phyloP scores from a whole-genome alignment of 1,284 basidiomycete species.

The Pyrrhoderma lamaoense region DNA sequence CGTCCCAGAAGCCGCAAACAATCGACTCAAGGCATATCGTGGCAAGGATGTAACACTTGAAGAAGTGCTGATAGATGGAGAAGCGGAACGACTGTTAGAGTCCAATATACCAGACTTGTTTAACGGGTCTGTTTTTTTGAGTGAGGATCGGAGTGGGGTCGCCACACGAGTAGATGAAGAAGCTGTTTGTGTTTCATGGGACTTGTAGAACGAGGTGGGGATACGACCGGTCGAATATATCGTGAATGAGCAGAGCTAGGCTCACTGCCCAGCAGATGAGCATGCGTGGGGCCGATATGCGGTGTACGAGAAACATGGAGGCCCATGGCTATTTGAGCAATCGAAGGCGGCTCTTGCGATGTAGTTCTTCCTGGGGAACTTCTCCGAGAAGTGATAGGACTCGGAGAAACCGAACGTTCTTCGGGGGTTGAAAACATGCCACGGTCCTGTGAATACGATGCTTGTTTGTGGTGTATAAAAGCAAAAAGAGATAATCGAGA shows the following conservation, averaged over 20 bases:
- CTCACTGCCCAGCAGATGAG: constrained; percentile 4
- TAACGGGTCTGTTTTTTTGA: constrained; percentile 9
- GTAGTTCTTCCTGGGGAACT: neutral
- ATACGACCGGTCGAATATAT: neutral
- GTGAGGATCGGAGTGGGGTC: constrained; percentile 15
- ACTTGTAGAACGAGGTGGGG: neutral
- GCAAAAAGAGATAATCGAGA: neutral
- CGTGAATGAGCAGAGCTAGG: neutral
- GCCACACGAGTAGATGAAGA: constrained; percentile 12
- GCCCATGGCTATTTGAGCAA: constrained; percentile 18
- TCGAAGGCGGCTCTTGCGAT: constrained; percentile 8
- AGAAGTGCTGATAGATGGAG: constrained; percentile 1
- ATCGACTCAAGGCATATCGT: neutral
- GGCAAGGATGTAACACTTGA: neutral
- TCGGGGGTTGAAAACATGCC: constrained; percentile 18
- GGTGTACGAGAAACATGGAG: constrained; percentile 18
- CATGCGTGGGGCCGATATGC: constrained; percentile 13
- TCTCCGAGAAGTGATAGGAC: constrained; percentile 2
- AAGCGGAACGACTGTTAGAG: constrained; percentile 7
- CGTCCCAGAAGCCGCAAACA: neutral
- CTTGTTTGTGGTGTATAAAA: neutral
- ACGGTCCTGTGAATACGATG: constrained; percentile 5
- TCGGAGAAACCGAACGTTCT: constrained; percentile 10
- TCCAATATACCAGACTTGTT: neutral
- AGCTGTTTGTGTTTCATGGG: neutral